These are phyloP conservation scores for Nakazawaea ernobii DNA, from an alignment of 805 yeast genomes.

Conservation along the genomic window DNA sequence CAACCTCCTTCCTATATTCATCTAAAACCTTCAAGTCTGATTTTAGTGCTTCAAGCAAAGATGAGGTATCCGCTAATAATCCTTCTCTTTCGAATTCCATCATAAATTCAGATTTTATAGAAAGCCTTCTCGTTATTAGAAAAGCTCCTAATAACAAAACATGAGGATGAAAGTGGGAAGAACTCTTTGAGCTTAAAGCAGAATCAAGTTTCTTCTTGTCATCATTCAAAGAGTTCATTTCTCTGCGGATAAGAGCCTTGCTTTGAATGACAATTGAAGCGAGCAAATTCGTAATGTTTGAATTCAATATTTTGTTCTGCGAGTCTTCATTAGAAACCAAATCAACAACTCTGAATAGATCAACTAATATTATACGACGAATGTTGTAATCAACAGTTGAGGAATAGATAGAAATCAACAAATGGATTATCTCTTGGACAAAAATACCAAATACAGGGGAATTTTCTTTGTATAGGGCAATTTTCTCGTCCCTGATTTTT, in stretches of 20 bases:
- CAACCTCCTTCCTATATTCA: slow-evolving; percentile 1
- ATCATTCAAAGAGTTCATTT: neutral
- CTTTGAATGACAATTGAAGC: slow-evolving; percentile 61
- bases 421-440: slow-evolving; percentile 40
- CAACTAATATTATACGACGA: slow-evolving; percentile 50
- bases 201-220: neutral
- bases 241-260: slow-evolving; percentile 23
- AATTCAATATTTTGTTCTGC: slow-evolving; percentile 23
- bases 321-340: slow-evolving; percentile 30
- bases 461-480: slow-evolving; percentile 24
- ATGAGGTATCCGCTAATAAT: slow-evolving; percentile 43
- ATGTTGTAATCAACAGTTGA: slow-evolving; percentile 66
- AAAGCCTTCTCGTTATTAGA: slow-evolving; percentile 37
- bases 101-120: slow-evolving; percentile 40
- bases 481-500: slow-evolving; percentile 26
- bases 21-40: slow-evolving; percentile 10
- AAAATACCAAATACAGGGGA: slow-evolving; percentile 27
- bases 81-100: slow-evolving; percentile 67
- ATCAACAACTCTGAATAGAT: slow-evolving; percentile 45
- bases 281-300: slow-evolving; percentile 41
- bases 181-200: slow-evolving; percentile 10
- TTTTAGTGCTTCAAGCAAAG: slow-evolving; percentile 23
- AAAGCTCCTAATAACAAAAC: slow-evolving; percentile 47
- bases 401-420: slow-evolving; percentile 59
- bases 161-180: slow-evolving; percentile 25